Conservation (phyloP, 1,284 basidiomycete genomes). For the Fistulinella cinereoalba region DNA sequence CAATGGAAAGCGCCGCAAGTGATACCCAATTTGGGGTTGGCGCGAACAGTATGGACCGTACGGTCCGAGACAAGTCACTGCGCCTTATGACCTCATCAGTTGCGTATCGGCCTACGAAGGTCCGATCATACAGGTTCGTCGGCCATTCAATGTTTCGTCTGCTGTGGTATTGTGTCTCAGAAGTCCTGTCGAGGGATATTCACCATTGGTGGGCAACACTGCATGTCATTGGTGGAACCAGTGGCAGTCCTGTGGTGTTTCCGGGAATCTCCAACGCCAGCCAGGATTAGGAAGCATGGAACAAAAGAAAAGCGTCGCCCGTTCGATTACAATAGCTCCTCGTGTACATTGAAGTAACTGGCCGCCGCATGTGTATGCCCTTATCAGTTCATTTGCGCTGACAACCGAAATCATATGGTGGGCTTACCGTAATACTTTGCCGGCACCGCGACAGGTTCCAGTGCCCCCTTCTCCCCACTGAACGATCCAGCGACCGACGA, state of each 20-base stretch:
- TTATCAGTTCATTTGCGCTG: background rate
- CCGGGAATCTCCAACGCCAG: background rate
- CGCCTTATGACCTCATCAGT: background rate
- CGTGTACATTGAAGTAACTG: conserved; percentile 83
- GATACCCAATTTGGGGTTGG: too few species aligned
- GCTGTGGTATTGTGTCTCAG: too few species aligned
- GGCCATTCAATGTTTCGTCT: too few species aligned
- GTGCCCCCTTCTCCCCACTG: conserved; percentile 63
- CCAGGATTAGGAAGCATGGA: background rate
- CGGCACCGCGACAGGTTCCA: conserved; percentile 58
- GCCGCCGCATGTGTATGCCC: background rate
- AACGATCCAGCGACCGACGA: conserved; percentile 77
- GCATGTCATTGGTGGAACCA: too few species aligned
- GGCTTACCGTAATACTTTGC: conserved; percentile 60
- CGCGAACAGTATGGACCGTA: too few species aligned
- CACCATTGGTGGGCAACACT: too few species aligned
- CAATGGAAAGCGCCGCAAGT: too few species aligned
- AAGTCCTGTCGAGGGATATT: background rate
- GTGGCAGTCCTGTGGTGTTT: background rate
- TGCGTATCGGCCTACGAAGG: background rate
- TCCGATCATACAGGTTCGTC: background rate
- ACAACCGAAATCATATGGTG: background rate
- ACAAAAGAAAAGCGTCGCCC: too few species aligned
- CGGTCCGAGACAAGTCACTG: background rate
- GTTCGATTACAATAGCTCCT: conserved; percentile 65